Evolutionary conservation across 768 basidiomycete genomes (phyloP).

Genomic region (Dentipellis fragilis): DNA sequence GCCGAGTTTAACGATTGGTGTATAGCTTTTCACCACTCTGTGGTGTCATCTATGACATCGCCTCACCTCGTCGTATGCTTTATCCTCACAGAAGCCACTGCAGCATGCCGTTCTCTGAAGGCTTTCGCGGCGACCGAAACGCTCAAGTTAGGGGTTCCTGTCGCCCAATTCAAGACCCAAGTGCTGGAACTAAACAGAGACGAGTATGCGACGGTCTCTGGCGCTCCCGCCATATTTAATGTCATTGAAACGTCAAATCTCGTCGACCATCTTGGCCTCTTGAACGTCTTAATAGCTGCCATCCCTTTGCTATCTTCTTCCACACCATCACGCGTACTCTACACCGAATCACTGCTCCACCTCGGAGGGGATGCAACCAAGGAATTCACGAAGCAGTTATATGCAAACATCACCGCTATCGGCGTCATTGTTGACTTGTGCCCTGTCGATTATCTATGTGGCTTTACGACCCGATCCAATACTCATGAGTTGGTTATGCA

Average conservation of each 20-base stretch:
- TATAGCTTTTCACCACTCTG: slow-evolving; percentile 13
- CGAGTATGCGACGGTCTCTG: slow-evolving; percentile 19
- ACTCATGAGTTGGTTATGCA: slow-evolving; percentile 2
- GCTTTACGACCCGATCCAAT: background rate
- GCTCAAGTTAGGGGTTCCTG: background rate
- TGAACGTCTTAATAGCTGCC: slow-evolving; percentile 32
- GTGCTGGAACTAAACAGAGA: slow-evolving; percentile 22
- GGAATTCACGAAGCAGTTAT: background rate
- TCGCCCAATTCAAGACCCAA: slow-evolving; percentile 22
- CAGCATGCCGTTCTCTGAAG: slow-evolving; percentile 20
- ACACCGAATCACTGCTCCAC: slow-evolving; percentile 32
- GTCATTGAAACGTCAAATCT: slow-evolving; percentile 43
- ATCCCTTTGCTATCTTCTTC: slow-evolving; percentile 26
- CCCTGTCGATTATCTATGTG: background rate
- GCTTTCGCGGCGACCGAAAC: background rate
- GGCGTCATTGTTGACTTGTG: background rate
- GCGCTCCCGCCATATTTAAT: slow-evolving; percentile 28
- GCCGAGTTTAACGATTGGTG: slow-evolving; percentile 29
- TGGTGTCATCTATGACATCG: slow-evolving; percentile 1
- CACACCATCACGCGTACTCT: slow-evolving; percentile 23
- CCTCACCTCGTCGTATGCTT: slow-evolving; percentile 24
- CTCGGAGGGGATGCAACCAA: slow-evolving; percentile 15
- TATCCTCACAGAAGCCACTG: slow-evolving; percentile 30
- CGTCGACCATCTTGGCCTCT: slow-evolving; percentile 33
- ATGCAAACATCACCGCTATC: background rate